Evolutionary conservation across 192 early-diverging fungal genomes (phyloP), one percentile per base, ranked within the genome.

Genomic region (Rhizophagus prolifer): DNA sequence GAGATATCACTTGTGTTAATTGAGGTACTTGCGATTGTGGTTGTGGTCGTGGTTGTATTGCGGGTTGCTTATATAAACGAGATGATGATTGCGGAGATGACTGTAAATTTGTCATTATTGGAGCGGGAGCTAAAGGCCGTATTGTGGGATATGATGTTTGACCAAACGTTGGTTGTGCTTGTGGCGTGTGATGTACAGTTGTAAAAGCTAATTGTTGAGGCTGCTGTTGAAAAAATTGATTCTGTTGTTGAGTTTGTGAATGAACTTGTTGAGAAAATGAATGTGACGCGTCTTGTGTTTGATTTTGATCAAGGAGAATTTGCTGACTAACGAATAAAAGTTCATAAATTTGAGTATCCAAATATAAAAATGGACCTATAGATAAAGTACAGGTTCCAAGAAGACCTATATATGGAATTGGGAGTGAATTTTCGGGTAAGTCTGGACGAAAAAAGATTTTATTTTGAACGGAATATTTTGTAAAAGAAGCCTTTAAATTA

Each of bases 401-500:
- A n/a, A 64, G 28, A 1, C 65, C 46, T 26, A 58, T 30, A 16
- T 23, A 21, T 34, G 75, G 36, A 68, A 58, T 68, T 26, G 64
- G 65, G 54, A 58, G 50, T 23, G 75, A 68, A 68, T 76, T 38
- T 34, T 76, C 75, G 19, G 75, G 75, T 68, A 76, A 59, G 2
- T 59, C 25, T 16, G 75, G 75, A 30, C 66, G 69, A 76, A 46
- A 76, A 47, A 61, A n/a, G 38, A 76, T 64, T 58, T 76, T 50
- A 26, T 76, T 41, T 28, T 68, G 67, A 10, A 23, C 14, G 19
- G 75, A 76, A 58, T 68, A 86, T 73, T 81, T 86, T 25, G 44
- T 64, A 70, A 86, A 82, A 14, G 76, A 54, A 14, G 75, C 79
- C 2, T 36, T 77, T 23, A 75, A 65, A 79, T 81, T 84, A 38